Conservation (phyloP, 169 alveolate species). For the Eimeria necatrix region DNA sequence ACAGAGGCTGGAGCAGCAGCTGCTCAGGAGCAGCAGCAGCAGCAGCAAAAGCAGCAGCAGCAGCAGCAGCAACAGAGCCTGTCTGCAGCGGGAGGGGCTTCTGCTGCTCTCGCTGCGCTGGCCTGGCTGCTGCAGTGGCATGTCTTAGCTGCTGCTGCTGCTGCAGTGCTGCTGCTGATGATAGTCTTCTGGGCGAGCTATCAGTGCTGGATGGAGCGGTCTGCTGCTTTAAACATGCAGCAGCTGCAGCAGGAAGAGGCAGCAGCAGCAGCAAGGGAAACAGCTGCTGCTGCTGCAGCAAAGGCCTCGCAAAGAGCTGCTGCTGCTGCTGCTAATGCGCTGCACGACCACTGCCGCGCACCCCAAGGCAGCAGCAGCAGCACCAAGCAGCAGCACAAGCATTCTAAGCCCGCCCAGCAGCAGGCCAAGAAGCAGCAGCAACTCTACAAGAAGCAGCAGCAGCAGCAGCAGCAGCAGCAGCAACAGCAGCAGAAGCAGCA, state of each 20-base stretch:
- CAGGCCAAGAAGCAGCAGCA: slow-evolving; percentile 10
- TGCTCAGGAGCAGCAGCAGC: too few species aligned
- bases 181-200: background rate
- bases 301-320: background rate
- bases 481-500: background rate
- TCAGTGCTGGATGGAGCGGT: slow-evolving; percentile 70
- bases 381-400: background rate
- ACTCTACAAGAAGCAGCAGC: background rate
- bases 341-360: background rate
- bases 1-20: background rate
- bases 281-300: background rate
- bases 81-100: background rate
- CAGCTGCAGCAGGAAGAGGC: slow-evolving; percentile 65
- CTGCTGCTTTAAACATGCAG: slow-evolving; percentile 50
- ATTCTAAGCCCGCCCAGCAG: background rate
- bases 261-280: background rate
- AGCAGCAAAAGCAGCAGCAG: background rate
- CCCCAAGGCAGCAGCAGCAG: background rate
- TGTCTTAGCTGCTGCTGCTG: too few species aligned
- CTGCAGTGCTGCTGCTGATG: background rate
- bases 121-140: slow-evolving; percentile 33
- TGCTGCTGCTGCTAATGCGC: slow-evolving; percentile 30
- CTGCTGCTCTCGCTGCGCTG: background rate
- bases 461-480: background rate
- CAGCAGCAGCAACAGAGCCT: background rate